phyloP scores from a whole-genome alignment of 805 yeast genomes.

The Clavispora santaluciae region DNA sequence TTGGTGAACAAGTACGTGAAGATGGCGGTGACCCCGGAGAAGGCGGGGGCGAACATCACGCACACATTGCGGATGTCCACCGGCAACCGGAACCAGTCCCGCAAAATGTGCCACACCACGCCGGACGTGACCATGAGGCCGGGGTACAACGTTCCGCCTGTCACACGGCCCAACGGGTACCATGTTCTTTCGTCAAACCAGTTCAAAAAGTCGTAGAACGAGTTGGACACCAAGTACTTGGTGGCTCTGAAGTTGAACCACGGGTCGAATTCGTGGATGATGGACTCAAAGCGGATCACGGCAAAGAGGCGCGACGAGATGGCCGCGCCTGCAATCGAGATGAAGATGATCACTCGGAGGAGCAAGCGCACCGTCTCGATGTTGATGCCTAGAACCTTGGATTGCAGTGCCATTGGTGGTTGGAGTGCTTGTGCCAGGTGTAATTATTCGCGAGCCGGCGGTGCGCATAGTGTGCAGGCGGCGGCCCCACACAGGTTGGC shows the following conservation, averaged over 20 bases:
- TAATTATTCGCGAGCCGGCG: neutral
- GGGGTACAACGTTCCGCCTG: constrained; percentile 97
- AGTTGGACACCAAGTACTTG: constrained; percentile 77
- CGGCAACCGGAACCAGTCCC: constrained; percentile 64
- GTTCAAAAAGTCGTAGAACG: constrained; percentile 86
- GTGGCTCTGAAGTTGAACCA: constrained; percentile 97
- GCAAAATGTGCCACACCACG: constrained; percentile 70
- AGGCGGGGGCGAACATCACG: constrained; percentile 94
- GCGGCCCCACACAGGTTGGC: neutral
- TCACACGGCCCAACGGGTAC: constrained; percentile 98
- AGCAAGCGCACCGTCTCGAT: constrained; percentile 39
- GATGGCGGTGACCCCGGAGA: constrained; percentile 86
- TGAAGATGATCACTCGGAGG: constrained; percentile 62
- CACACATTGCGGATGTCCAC: constrained; percentile 93
- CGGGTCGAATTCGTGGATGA: constrained; percentile 96
- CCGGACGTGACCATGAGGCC: constrained; percentile 99
- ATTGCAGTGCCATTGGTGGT: constrained; percentile 15
- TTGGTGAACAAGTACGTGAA: constrained; percentile 82
- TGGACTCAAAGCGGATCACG: constrained; percentile 93
- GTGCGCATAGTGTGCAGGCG: neutral
- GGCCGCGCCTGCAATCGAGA: constrained; percentile 85
- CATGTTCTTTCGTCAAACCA: constrained; percentile 99
- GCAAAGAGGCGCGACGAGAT: constrained; percentile 88
- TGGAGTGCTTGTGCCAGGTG: neutral
- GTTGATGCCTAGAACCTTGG: constrained; percentile 26